Conservation (phyloP, 2,329 filamentous ascomycete genomes). For the Thielaviopsis euricoi region DNA sequence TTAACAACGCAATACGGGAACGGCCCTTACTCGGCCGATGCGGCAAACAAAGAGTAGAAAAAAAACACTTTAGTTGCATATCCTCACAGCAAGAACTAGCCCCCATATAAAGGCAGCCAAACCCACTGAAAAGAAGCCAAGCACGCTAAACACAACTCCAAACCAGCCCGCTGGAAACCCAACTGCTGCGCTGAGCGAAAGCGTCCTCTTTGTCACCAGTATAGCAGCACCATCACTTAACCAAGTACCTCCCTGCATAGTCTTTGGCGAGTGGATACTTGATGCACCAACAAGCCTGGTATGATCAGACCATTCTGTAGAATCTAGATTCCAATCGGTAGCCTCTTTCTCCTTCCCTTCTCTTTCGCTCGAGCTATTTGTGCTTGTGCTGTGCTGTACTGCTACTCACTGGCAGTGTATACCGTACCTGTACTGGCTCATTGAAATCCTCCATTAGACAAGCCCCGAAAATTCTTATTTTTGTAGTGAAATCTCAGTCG, state of each 20-base stretch:
- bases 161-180: too few relatives aligned
- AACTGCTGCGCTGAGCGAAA: too few relatives aligned
- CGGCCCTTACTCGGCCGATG: background rate
- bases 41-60: background rate
- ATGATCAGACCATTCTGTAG: constrained; percentile 1
- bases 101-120: too few relatives aligned
- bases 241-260: background rate
- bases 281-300: background rate
- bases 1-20: too few relatives aligned
- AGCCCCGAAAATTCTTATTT: background rate
- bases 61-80: background rate
- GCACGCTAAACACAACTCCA: too few relatives aligned
- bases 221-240: background rate
- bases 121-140: background rate
- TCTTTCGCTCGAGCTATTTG: background rate
- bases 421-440: background rate
- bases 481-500: background rate
- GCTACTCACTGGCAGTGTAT: too few relatives aligned
- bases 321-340: background rate
- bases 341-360: too few relatives aligned
- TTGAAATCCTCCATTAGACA: background rate
- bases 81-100: too few relatives aligned
- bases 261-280: background rate
- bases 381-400: background rate
- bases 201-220: background rate